Conservation (phyloP, 1,139 yeast species). For the Hyphopichia khmerensis region DNA sequence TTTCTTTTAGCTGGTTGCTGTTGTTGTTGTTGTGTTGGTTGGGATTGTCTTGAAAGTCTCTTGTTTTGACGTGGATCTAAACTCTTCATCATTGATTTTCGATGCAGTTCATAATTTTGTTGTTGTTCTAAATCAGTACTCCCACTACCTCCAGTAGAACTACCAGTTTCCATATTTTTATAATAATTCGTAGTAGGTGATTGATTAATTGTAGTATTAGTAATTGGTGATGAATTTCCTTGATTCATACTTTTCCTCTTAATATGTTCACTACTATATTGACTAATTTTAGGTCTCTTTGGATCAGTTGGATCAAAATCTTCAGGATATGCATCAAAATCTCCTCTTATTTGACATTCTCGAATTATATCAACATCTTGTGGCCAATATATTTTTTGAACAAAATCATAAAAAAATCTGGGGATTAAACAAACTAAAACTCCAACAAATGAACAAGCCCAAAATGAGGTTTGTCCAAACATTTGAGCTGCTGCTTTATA, state of each 20-base stretch:
- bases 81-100: slow-evolving; percentile 1
- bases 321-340: slow-evolving; percentile 55
- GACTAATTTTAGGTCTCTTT: slow-evolving; percentile 36
- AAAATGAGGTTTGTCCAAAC: slow-evolving; percentile 70
- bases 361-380: slow-evolving; percentile 82
- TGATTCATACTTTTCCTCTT: slow-evolving; percentile 16
- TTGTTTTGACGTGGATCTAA: slow-evolving; percentile 1
- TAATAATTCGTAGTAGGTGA: slow-evolving; percentile 3
- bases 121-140: slow-evolving; percentile 4
- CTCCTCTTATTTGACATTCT: slow-evolving; percentile 66
- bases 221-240: slow-evolving; percentile 3
- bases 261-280: slow-evolving; percentile 22
- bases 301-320: slow-evolving; percentile 69
- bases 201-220: slow-evolving; percentile 14
- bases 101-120: slow-evolving; percentile 8
- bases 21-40: too few species aligned
- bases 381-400: slow-evolving; percentile 65
- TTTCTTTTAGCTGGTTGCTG: slow-evolving; percentile 13
- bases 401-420: slow-evolving; percentile 64
- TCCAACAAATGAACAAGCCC: slow-evolving; percentile 83
- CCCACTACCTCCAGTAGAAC: slow-evolving; percentile 1
- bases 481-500: slow-evolving; percentile 74
- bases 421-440: slow-evolving; percentile 73
- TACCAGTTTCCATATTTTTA: slow-evolving; percentile 2
- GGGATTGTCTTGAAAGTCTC: not conserved